Percentiles rank a stretch among this genome's conserved stretches.
Evolutionary conservation across 2,329 filamentous ascomycete species (phyloP).

Genomic region (Colletotrichum nymphaeae): DNA sequence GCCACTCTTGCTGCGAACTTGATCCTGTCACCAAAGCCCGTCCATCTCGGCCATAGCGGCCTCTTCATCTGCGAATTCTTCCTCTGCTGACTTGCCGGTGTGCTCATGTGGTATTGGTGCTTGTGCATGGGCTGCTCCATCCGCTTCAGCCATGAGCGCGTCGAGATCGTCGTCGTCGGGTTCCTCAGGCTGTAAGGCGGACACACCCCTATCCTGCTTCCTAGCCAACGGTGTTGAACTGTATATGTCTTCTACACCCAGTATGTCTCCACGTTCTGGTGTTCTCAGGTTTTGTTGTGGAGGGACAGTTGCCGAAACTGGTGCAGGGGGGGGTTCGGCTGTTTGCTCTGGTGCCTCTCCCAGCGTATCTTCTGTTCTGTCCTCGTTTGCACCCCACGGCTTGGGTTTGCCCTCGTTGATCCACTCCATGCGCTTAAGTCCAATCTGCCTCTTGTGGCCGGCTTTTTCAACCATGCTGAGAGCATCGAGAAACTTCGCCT

Average conservation of each 20-base stretch:
- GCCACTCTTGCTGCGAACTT: not conserved
- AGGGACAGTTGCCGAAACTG: slow-evolving; percentile 47
- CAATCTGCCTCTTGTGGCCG: slow-evolving; percentile 85
- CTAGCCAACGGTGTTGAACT: slow-evolving; percentile 58
- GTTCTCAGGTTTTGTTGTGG: slow-evolving; percentile 47
- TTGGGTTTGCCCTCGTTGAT: slow-evolving; percentile 80
- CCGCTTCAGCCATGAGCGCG: slow-evolving; percentile 52
- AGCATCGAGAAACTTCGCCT: slow-evolving; percentile 92
- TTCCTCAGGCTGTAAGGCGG: slow-evolving; percentile 37
- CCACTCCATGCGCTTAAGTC: slow-evolving; percentile 82
- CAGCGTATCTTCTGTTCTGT: slow-evolving; percentile 37
- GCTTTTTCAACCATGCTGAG: slow-evolving; percentile 92
- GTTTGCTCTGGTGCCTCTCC: slow-evolving; percentile 41
- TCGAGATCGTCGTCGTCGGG: slow-evolving; percentile 56
- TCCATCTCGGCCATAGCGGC: slow-evolving; percentile 76
- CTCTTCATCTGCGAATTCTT: slow-evolving; percentile 71
- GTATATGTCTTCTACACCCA: slow-evolving; percentile 66
- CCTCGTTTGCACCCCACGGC: slow-evolving; percentile 45
- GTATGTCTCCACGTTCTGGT: slow-evolving; percentile 47
- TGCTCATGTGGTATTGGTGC: slow-evolving; percentile 29
- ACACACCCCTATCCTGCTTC: not conserved
- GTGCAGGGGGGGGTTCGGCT: slow-evolving; percentile 41
- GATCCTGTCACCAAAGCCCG: slow-evolving; percentile 56
- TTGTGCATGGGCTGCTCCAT: slow-evolving; percentile 40
- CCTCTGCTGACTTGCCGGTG: slow-evolving; percentile 34